phyloP scores from a whole-genome alignment of 768 basidiomycete genomes.

The Kwoniella heveanensis region DNA sequence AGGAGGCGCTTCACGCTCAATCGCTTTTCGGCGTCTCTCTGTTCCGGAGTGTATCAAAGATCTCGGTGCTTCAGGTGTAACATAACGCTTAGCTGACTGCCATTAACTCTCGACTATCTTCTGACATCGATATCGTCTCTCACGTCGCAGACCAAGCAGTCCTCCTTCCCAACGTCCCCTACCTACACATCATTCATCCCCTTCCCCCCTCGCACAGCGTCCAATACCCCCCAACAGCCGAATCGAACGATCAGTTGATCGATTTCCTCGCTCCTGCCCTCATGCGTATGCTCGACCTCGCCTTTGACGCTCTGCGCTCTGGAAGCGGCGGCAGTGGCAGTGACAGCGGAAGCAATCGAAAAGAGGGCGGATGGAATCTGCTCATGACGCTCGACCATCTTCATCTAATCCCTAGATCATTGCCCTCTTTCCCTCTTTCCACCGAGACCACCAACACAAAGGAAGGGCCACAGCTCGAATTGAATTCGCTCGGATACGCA shows the following conservation, averaged over 20 bases:
- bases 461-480: constrained; percentile 59
- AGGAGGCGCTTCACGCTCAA: no score
- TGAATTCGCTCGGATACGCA: constrained; percentile 87
- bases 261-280: constrained; percentile 46
- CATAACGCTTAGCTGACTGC: no score
- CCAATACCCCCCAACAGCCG: constrained; percentile 36
- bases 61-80: no score
- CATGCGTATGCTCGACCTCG: constrained; percentile 49
- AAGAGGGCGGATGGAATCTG: constrained; percentile 53
- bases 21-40: no score
- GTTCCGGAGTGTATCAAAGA: no score
- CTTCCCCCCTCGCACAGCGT: constrained; percentile 32
- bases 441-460: constrained; percentile 6
- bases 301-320: constrained; percentile 45
- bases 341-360: not conserved
- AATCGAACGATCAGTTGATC: constrained; percentile 37
- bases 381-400: constrained; percentile 66
- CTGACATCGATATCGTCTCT: no score
- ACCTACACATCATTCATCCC: constrained; percentile 59
- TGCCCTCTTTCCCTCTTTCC: constrained; percentile 43
- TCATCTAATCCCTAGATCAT: constrained; percentile 76
- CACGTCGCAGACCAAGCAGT: constrained; percentile 18
- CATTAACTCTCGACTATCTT: no score
- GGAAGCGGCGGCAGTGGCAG: constrained; percentile 17
- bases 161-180: constrained; percentile 64